Base-by-base conservation (phyloP, 78 protist species). In the Dictyostelium discoideum region DNA sequence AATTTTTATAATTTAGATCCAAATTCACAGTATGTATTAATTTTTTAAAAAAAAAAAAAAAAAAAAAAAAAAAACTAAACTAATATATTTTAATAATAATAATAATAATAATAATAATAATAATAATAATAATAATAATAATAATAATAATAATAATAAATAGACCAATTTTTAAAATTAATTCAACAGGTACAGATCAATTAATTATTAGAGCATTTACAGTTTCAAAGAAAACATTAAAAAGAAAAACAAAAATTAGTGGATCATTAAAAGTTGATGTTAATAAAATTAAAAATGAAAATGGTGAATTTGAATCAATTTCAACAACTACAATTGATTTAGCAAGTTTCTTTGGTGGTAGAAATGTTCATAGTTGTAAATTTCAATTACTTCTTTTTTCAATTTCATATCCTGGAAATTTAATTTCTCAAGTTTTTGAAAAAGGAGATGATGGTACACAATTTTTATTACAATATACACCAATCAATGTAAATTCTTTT, bases 281-380 rank as follows among this genome's bases (percentile, higher is more conserved):
- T 4, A 24, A 22, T n/a, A 22, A 10, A 40, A 77, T 14, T 5
- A 20, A 26, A 10, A n/a, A 40, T 46, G 48, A 24, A 37, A 20
- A 24, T 60, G 69, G 69, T 20, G 69, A 60, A 20, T 60, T 20
- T 60, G 69, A 60, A 20, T 6, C n/a, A 24, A 24, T 9, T 42
- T 24, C 63, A 44, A 44, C 63, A 46, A 26, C 24, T n/a, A 9
- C 16, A 44, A 24, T 88, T 11, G 94, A 88, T 69, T 44, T 88
- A 40, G 9, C 87, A 20, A 42, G 44, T 1, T 88, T 80, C 48
- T 88, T 88, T 88, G 94, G 94, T 7, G 86, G 82, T 5, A 39
- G 73, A 16, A 87, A 82, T 44, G 50, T 65, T 24, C 11, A 37
- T 3, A 9, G 18, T 32, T 84, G 78, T 37, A 79, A 77, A 11